Percentiles rank a stretch among this genome's conserved stretches.
Conservation (phyloP, 148 eudicot species). For the Cornus kousa region DNA sequence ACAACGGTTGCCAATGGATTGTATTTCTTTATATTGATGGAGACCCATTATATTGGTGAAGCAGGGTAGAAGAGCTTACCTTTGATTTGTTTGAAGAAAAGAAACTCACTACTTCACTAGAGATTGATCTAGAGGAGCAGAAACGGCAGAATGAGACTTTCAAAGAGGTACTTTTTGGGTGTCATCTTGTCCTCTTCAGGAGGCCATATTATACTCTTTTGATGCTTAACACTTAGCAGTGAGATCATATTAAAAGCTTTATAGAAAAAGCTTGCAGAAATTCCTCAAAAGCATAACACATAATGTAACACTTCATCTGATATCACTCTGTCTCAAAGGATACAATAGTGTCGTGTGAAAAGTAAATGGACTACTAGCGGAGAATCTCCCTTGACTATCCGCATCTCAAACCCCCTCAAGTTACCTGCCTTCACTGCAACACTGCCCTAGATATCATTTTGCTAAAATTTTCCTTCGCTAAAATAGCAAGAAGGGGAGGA, state of each 20-base stretch:
- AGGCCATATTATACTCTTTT: background rate
- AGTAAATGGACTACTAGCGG: no score
- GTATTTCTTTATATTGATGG: constrained; percentile 8
- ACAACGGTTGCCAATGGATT: background rate
- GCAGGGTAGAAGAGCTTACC: constrained; percentile 75
- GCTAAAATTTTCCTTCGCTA: no score
- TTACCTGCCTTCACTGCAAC: no score
- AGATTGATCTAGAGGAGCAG: constrained; percentile 48
- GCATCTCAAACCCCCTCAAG: no score
- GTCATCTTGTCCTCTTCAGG: background rate
- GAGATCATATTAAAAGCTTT: background rate
- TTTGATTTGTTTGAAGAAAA: constrained; percentile 47
- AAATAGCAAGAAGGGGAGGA: no score
- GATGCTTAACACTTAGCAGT: background rate
- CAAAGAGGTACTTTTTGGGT: constrained; percentile 46
- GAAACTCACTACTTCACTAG: constrained; percentile 40
- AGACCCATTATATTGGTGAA: constrained; percentile 21
- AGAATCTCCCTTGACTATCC: no score
- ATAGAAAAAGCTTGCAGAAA: background rate
- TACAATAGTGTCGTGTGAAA: no score
- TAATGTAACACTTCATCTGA: no score
- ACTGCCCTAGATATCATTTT: no score
- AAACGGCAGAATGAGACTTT: constrained; percentile 55
- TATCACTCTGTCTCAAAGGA: no score
- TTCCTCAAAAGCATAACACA: no score